Percentiles rank a stretch among this genome's conserved stretches.
Evolutionary conservation across 495 filamentous ascomycete species (phyloP).

Genomic region (Alectoria sarmentosa): DNA sequence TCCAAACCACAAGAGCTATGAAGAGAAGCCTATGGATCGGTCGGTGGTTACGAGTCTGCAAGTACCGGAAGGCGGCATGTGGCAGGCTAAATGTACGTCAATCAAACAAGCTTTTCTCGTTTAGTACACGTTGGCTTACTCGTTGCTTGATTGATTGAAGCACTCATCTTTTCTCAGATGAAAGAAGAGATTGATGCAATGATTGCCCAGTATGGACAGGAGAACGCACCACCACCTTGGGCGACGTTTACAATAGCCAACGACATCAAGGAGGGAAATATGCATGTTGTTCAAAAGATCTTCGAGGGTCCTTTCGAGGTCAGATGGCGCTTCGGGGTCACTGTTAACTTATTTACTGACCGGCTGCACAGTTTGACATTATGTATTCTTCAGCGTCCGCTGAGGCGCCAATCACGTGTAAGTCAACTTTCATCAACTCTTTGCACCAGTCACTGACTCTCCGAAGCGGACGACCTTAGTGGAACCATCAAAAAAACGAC

Average conservation of each 20-base stretch:
- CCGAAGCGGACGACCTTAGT: conserved; percentile 58
- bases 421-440: conserved; percentile 18
- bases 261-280: conserved; percentile 62
- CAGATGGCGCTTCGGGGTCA: conserved; percentile 12
- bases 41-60: conserved; percentile 66
- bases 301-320: conserved; percentile 84
- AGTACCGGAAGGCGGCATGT: conserved; percentile 61
- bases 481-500: conserved; percentile 58
- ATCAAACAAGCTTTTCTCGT: neutral
- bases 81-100: conserved; percentile 71
- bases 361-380: conserved; percentile 62
- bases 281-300: conserved; percentile 86
- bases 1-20: conserved; percentile 54
- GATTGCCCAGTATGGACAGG: conserved; percentile 61
- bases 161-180: conserved; percentile 66
- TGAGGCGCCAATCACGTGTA: conserved; percentile 50
- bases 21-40: conserved; percentile 66
- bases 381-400: conserved; percentile 80
- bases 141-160: conserved; percentile 27
- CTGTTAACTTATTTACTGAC: conserved; percentile 10
- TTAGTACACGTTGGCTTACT: conserved; percentile 22
- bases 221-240: conserved; percentile 61
- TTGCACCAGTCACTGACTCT: conserved; percentile 29
- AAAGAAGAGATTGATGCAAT: conserved; percentile 67
- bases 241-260: conserved; percentile 78